Evolutionary conservation across 345 rosid species (phyloP), one percentile per base, ranked within the genome.

Genomic region (Hibiscus trionum): DNA sequence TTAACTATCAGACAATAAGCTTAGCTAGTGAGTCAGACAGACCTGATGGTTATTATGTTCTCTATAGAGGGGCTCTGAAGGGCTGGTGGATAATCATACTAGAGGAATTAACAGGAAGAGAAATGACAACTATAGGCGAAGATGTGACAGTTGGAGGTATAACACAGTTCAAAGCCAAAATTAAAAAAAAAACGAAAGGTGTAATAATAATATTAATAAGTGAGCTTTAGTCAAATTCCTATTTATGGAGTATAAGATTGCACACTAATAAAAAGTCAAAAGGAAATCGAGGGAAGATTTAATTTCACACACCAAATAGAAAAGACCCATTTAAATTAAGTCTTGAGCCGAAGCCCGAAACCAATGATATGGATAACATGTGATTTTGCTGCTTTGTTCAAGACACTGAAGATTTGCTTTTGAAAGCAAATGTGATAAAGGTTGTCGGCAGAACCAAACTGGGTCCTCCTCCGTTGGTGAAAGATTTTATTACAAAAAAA

Each of bases 341-440:
- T 17, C 66, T 11, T 26, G 44, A 21, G 10, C 42, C n/a, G 19
- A 72, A 24, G 33, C 69, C 72, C 61, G 63, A 72, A 62, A 35
- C 16, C 15, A 68, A 63, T 66, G 73, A 72, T 62, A 17, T 24
- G 46, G 7, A 14, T 14, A 56, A 4, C 76, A 62, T 47, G 79
- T 44, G 71, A 75, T 7, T 58, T 79, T 31, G 35, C 6, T 31
- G 35, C 35, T 31, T 31, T 69, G 50, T 47, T 68, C 26, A 67
- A 35, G 63, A 68, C 82, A 79, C 3, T 1, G 10, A 52, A 52
- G 69, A 46, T 46, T 33, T 75, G 66, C 17, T 79, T 72, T 67
- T 61, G 55, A 67, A 31, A 61, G 46, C 33, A 37, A 37, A 37
- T 37, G 0, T 3, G 35, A 31, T 31, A 31, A 31, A 31, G 35